Evolutionary conservation across 1,284 basidiomycete genomes (phyloP), one percentile per base, ranked within the genome.

Genomic region (Veloboletus limbatus): DNA sequence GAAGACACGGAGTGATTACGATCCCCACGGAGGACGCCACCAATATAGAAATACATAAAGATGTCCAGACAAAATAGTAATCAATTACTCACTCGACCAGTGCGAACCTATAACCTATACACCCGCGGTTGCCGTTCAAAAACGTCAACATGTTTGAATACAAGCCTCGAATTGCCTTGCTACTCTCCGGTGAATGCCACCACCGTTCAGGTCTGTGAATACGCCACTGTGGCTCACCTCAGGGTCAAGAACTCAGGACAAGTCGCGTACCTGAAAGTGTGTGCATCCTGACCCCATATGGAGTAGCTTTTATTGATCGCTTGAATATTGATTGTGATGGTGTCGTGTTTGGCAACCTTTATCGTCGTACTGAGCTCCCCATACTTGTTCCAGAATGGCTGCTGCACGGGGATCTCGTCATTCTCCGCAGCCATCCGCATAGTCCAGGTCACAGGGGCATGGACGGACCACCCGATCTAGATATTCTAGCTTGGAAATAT

Each of bases 71-170:
- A 38, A 33, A 37, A 47, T 20, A 40, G 17, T 34, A 44, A 27
- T 18, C 30, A 20, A 20, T 18, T 14, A 77, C 79, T 69, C 59
- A 82, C 81, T 89, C 84, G 21, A 74, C 73, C 36, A 89, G 56
- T 7, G 85, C 83, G 56, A 89, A 88, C 54, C 76, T 75, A 62
- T 79, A 87, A 7, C 85, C 84, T 54, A 88, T 85, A 60, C 85
- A 88, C 31, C 81, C 79, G 45, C 86, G 69, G 53, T 79, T 72
- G 45, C 77, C 77, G 51, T 73, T 75, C 38, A 85, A 65, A 67
- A 88, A 90, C 14, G 85, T 85, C 45, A 88, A 59, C 22, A 76
- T 74, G 56, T 81, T 79, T 2, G 81, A 76, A 65, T 77, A 85
- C 45, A 86, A 62, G 16, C 83, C 84, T 22, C 77, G 79, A 26